A percentile compares a stretch with the other conserved stretches of the same genome.
These are phyloP conservation scores for Rhizopus delemar DNA, from an alignment of 371 early-diverging fungal species.

Conservation along the genomic window DNA sequence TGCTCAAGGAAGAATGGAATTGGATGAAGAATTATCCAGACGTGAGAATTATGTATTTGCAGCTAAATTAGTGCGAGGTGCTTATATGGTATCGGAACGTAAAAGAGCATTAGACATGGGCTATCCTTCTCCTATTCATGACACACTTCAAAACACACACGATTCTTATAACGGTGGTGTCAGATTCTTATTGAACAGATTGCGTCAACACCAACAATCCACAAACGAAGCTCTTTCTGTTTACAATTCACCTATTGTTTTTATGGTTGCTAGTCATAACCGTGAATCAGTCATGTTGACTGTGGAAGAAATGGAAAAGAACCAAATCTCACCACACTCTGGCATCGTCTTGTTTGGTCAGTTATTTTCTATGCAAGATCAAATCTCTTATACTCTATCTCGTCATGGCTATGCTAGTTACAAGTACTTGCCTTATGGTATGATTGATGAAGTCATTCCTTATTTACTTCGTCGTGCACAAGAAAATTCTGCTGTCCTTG, in stretches of 20 bases:
- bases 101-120: conserved; percentile 72
- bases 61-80: conserved; percentile 92
- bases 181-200: conserved; percentile 65
- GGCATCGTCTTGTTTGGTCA: conserved; percentile 92
- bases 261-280: conserved; percentile 95
- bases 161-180: conserved; percentile 81
- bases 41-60: conserved; percentile 80
- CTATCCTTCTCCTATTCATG: conserved; percentile 81
- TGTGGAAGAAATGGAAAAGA: conserved; percentile 65
- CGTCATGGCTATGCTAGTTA: conserved; percentile 76
- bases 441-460: conserved; percentile 83
- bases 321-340: conserved; percentile 54
- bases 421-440: conserved; percentile 94
- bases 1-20: conserved; percentile 62
- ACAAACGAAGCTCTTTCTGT: conserved; percentile 34
- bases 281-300: conserved; percentile 73
- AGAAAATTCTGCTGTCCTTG: conserved; percentile 86
- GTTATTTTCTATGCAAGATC: conserved; percentile 89
- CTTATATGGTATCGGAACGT: conserved; percentile 90
- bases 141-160: conserved; percentile 83
- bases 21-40: conserved; percentile 70
- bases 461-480: conserved; percentile 94
- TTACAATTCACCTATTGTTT: conserved; percentile 56
- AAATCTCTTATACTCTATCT: conserved; percentile 75
- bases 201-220: conserved; percentile 36